These are phyloP conservation scores for Rhodotorula glutinis DNA, from an alignment of 1,284 basidiomycete genomes.

Conservation along the genomic window DNA sequence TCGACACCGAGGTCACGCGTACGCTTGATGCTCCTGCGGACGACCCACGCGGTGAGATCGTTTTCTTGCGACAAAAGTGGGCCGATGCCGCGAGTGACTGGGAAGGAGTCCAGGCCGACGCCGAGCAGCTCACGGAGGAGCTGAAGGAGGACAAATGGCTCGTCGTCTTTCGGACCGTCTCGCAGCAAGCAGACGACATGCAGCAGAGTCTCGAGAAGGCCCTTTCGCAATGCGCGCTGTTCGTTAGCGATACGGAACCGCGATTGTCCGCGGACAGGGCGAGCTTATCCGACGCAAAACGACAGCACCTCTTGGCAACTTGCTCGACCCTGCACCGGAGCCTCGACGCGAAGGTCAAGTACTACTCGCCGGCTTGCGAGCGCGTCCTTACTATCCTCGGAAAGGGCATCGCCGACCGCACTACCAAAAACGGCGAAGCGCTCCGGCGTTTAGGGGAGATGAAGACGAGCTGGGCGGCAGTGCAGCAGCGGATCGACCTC, in stretches of 20 bases:
- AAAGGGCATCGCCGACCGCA: slow-evolving; percentile 81
- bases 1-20: slow-evolving; percentile 63
- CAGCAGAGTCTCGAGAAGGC: slow-evolving; percentile 92
- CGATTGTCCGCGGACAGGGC: neutral
- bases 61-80: slow-evolving; percentile 65
- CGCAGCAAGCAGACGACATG: slow-evolving; percentile 90
- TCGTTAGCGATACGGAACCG: slow-evolving; percentile 15
- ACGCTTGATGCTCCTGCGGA: slow-evolving; percentile 51
- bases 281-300: neutral
- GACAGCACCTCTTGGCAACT: slow-evolving; percentile 12
- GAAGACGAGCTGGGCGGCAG: slow-evolving; percentile 72
- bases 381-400: slow-evolving; percentile 91
- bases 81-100: slow-evolving; percentile 66
- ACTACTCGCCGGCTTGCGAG: slow-evolving; percentile 86
- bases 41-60: slow-evolving; percentile 52
- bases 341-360: slow-evolving; percentile 49
- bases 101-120: slow-evolving; percentile 74
- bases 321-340: slow-evolving; percentile 16
- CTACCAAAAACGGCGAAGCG: slow-evolving; percentile 92
- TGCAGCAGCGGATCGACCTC: slow-evolving; percentile 49
- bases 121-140: slow-evolving; percentile 73
- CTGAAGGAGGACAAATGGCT: slow-evolving; percentile 88
- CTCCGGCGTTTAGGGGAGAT: slow-evolving; percentile 80
- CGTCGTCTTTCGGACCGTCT: slow-evolving; percentile 86
- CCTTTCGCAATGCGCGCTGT: slow-evolving; percentile 73